phyloP scores from a whole-genome alignment of 2,329 filamentous ascomycete genomes.

The Botryotinia globosa region DNA sequence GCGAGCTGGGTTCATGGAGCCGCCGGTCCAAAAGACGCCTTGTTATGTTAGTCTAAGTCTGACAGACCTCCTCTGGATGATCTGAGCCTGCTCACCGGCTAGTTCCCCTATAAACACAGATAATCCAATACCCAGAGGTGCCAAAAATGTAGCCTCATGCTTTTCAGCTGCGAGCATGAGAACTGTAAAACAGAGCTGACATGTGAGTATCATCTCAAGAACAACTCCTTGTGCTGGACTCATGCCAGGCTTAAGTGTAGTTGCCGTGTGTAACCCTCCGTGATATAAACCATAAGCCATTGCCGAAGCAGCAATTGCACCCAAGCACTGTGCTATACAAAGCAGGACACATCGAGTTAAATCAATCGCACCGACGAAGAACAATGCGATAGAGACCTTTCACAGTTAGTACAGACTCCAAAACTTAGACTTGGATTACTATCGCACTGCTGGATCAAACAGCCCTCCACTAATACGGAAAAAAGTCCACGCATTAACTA shows the following conservation, averaged over 20 bases:
- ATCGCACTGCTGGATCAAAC: constrained; percentile 49
- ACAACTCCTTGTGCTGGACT: constrained; percentile 47
- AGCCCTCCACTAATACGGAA: constrained; percentile 51
- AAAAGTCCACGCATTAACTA: constrained; percentile 53
- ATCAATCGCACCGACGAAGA: constrained; percentile 40
- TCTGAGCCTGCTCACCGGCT: constrained; percentile 28
- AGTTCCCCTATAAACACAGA: constrained; percentile 46
- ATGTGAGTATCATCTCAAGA: constrained; percentile 50
- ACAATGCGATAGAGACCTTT: constrained; percentile 41
- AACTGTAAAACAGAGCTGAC: constrained; percentile 49
- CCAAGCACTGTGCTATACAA: constrained; percentile 39
- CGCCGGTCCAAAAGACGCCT: constrained; percentile 49
- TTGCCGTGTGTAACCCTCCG: constrained; percentile 44
- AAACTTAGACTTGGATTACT: background rate
- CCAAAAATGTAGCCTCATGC: constrained; percentile 48
- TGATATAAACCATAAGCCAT: constrained; percentile 46
- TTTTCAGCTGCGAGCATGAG: constrained; percentile 54
- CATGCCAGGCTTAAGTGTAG: constrained; percentile 43
- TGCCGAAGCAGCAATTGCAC: constrained; percentile 42
- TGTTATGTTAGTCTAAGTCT: background rate
- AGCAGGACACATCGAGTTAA: constrained; percentile 38
- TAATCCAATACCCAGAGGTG: constrained; percentile 48
- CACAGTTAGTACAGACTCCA: background rate
- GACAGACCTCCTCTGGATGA: background rate
- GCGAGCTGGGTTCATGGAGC: constrained; percentile 48